Conservation (phyloP, 148 eudicot species). For the Talinum fruticosum region DNA sequence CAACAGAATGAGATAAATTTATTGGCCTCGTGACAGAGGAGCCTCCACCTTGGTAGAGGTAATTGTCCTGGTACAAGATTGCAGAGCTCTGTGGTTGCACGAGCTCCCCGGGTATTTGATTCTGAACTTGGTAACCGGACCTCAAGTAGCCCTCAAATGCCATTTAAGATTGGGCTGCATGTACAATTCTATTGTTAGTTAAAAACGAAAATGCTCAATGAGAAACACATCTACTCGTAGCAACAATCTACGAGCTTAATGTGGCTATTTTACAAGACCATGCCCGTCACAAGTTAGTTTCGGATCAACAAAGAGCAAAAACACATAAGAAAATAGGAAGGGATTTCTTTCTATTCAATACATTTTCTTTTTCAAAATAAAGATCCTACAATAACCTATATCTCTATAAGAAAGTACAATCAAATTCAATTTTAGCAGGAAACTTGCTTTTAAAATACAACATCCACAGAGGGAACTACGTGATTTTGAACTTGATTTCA, state of each 20-base stretch:
- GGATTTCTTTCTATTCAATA: too few species aligned
- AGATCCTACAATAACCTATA: not conserved
- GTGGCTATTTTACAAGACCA: not conserved
- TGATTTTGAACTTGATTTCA: not conserved
- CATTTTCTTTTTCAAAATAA: not conserved
- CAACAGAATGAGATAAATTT: conserved; percentile 1
- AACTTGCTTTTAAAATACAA: not conserved
- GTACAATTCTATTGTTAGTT: not conserved
- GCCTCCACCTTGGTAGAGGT: conserved; percentile 7
- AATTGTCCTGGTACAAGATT: conserved; percentile 16
- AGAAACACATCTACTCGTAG: not conserved
- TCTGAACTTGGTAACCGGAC: conserved; percentile 18
- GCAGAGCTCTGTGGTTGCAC: conserved; percentile 13
- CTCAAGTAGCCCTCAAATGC: conserved; percentile 15
- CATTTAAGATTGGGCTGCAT: conserved; percentile 21
- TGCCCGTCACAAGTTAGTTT: not conserved
- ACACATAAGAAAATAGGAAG: not conserved
- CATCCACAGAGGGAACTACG: too few species aligned
- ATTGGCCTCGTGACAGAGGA: conserved; percentile 18
- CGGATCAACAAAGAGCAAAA: not conserved
- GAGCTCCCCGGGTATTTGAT: conserved; percentile 11
- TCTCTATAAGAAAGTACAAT: not conserved
- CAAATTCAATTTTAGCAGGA: not conserved
- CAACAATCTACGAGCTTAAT: not conserved
- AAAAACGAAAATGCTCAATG: not conserved